These are phyloP conservation scores for Rosellinia necatrix DNA, from an alignment of 2,329 filamentous ascomycete genomes.

Conservation along the genomic window DNA sequence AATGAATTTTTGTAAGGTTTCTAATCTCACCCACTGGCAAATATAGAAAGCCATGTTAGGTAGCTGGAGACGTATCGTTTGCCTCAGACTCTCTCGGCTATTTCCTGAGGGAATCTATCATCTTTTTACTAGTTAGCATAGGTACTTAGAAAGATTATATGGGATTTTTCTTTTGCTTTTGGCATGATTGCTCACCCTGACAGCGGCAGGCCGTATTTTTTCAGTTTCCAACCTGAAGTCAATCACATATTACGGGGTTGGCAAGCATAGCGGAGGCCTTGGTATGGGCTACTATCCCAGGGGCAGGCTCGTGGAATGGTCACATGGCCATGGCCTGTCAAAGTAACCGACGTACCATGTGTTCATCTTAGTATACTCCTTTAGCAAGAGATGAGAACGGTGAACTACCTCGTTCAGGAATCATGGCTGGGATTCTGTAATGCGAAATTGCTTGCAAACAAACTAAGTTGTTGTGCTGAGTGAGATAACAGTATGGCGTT, in stretches of 20 bases:
- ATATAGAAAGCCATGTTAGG: too few relatives aligned
- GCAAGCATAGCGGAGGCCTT: conserved; percentile 40
- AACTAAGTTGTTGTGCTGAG: conserved; percentile 26
- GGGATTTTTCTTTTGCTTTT: too few relatives aligned
- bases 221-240: conserved; percentile 40
- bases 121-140: too few relatives aligned
- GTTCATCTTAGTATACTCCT: conserved; percentile 32
- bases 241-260: conserved; percentile 37
- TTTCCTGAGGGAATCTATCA: too few relatives aligned
- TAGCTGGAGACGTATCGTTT: too few relatives aligned
- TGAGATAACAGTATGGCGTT: too few relatives aligned
- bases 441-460: conserved; percentile 40
- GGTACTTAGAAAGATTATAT: too few relatives aligned
- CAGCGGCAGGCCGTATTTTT: conserved; percentile 40
- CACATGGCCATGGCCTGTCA: conserved; percentile 44
- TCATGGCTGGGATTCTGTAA: conserved; percentile 37
- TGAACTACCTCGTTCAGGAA: conserved; percentile 35
- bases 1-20: too few relatives aligned
- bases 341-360: conserved; percentile 36
- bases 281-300: conserved; percentile 47
- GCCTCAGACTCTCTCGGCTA: too few relatives aligned
- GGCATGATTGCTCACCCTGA: conserved; percentile 31
- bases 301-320: conserved; percentile 46
- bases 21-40: too few relatives aligned
- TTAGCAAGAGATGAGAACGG: conserved; percentile 37